Conservation (phyloP, 2,329 filamentous ascomycete species). For the Exophiala sp. region DNA sequence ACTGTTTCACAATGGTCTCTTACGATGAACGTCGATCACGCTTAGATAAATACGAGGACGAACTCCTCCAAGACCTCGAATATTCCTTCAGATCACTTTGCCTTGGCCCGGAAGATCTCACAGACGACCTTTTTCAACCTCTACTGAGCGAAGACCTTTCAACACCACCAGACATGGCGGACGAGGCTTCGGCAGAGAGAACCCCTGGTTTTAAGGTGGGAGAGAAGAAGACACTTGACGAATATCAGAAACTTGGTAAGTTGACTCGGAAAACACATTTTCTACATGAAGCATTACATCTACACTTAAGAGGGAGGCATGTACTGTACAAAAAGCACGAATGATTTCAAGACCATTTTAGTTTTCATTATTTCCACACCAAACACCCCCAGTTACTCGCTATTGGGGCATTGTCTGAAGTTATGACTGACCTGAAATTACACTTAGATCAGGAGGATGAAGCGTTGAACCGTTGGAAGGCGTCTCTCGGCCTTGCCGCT, state of each 20-base stretch:
- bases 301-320: too few species aligned
- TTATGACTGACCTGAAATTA: neutral
- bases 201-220: conserved; percentile 97
- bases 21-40: too few species aligned
- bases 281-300: neutral
- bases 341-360: too few species aligned
- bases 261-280: conserved; percentile 22
- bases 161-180: conserved; percentile 55
- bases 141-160: neutral
- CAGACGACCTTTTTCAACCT: neutral
- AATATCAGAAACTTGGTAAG: conserved; percentile 91
- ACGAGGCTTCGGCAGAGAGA: conserved; percentile 80
- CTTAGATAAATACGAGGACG: too few species aligned
- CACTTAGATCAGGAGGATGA: conserved; percentile 69
- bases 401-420: neutral
- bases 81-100: too few species aligned
- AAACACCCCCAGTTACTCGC: too few species aligned
- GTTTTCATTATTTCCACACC: too few species aligned
- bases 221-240: conserved; percentile 95
- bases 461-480: conserved; percentile 95
- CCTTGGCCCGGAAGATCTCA: neutral
- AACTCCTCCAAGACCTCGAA: too few species aligned
- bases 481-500: conserved; percentile 79
- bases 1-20: too few species aligned
- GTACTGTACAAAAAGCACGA: too few species aligned